A percentile compares a stretch with the other conserved stretches of the same genome.
Conservation (phyloP, 345 rosid genomes). For the Gossypium anomalum region DNA sequence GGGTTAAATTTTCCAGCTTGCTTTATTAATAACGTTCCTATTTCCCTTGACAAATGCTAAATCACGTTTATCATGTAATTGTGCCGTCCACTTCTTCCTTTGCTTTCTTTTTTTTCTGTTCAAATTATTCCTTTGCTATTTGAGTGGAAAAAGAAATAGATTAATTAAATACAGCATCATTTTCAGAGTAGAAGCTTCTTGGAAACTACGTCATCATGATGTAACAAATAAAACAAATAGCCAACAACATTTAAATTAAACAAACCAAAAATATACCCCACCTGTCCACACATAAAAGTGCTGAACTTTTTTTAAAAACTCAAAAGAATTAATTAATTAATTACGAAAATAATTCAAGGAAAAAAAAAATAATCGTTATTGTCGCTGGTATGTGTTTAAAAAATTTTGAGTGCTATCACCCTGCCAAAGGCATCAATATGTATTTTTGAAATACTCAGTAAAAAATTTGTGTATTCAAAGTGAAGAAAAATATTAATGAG, state of each 20-base stretch:
- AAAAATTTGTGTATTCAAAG: rapidly evolving
- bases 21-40: background rate
- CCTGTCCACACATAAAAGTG: no score
- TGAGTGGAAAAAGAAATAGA: no score
- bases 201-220: background rate
- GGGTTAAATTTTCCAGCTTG: no score
- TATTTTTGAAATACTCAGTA: no score
- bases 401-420: no score
- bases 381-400: no score
- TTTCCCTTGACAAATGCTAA: background rate
- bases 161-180: background rate
- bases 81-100: background rate
- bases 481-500: no score
- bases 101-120: background rate
- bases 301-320: no score
- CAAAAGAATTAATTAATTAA: no score
- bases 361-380: no score
- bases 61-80: conserved; percentile 7
- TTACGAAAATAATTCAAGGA: no score
- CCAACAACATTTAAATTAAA: background rate
- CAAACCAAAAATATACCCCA: background rate
- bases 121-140: background rate
- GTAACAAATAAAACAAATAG: background rate
- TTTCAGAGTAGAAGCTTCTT: background rate
- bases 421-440: rapidly evolving